phyloP scores from a whole-genome alignment of 2,329 filamentous ascomycete species.

The Magnaporthiopsis rhizophila region DNA sequence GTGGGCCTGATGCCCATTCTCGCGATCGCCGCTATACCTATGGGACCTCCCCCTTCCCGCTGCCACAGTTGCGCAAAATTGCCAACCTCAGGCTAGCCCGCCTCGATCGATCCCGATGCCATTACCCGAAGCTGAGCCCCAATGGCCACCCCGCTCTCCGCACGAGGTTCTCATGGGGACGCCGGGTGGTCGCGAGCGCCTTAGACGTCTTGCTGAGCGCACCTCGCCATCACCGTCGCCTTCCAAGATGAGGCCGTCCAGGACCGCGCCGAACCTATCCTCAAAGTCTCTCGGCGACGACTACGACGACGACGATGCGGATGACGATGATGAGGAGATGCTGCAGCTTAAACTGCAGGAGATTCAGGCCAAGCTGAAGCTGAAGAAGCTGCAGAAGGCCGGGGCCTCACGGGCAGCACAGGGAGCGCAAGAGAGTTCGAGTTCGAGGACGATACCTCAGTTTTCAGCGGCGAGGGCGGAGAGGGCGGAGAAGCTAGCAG shows the following conservation, averaged over 20 bases:
- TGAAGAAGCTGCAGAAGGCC: constrained; percentile 74
- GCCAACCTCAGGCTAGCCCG: not conserved
- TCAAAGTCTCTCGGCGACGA: constrained; percentile 14
- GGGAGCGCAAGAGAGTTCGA: not conserved
- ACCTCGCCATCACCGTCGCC: constrained; percentile 64
- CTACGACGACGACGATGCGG: constrained; percentile 42
- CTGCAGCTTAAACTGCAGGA: constrained; percentile 78
- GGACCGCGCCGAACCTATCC: constrained; percentile 15
- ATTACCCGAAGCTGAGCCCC: constrained; percentile 21
- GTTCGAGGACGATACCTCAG: not conserved
- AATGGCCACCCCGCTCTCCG: constrained; percentile 62
- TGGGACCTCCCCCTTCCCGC: not conserved
- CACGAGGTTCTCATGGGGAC: constrained; percentile 58
- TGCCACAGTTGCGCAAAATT: not conserved
- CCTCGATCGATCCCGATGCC: not conserved
- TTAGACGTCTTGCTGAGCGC: constrained; percentile 59
- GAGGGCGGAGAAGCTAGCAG: not conserved
- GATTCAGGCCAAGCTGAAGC: constrained; percentile 77
- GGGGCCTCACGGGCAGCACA: not conserved
- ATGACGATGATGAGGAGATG: constrained; percentile 88
- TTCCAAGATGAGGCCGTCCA: constrained; percentile 39
- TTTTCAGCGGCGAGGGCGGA: not conserved
- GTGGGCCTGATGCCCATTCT: not conserved
- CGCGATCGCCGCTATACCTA: not conserved
- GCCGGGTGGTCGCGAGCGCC: constrained; percentile 70